Evolutionary conservation across 495 filamentous ascomycete species (phyloP).

Genomic region (Xylaria venustula): DNA sequence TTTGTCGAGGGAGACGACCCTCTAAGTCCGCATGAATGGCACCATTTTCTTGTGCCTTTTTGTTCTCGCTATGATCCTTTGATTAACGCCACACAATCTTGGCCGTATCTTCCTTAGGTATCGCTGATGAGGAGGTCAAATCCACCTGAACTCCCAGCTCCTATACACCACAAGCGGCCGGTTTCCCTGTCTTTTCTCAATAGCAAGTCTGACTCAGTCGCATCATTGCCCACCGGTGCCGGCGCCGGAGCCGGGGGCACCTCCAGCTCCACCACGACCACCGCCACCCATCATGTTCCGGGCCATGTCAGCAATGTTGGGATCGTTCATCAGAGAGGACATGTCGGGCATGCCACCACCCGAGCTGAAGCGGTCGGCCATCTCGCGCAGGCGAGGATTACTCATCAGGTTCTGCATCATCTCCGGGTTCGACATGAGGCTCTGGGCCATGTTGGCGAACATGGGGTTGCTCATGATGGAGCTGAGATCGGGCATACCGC

Average conservation of each 20-base stretch:
- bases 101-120: no score
- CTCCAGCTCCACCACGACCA: constrained; percentile 45
- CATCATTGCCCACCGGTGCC: constrained; percentile 24
- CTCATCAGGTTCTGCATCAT: constrained; percentile 87
- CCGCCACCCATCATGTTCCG: constrained; percentile 71
- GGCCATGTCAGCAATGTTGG: constrained; percentile 87
- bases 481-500: constrained; percentile 83
- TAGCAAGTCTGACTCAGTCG: not conserved
- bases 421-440: constrained; percentile 92
- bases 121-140: not conserved
- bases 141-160: not conserved
- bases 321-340: constrained; percentile 80
- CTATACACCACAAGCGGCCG: not conserved
- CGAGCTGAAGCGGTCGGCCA: constrained; percentile 69
- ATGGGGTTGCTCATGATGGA: constrained; percentile 95
- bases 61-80: not conserved
- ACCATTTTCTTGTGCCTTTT: not conserved
- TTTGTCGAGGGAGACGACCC: not conserved
- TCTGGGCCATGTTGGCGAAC: constrained; percentile 95
- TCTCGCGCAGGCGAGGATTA: constrained; percentile 82
- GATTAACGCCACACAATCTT: constrained; percentile 2
- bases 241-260: constrained; percentile 19
- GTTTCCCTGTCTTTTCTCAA: not conserved
- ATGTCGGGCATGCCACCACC: constrained; percentile 81
- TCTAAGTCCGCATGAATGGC: not conserved